Evolutionary conservation across 2,329 filamentous ascomycete genomes (phyloP), one percentile per base, ranked within the genome.

Genomic region (Lasiodiplodia citricola): DNA sequence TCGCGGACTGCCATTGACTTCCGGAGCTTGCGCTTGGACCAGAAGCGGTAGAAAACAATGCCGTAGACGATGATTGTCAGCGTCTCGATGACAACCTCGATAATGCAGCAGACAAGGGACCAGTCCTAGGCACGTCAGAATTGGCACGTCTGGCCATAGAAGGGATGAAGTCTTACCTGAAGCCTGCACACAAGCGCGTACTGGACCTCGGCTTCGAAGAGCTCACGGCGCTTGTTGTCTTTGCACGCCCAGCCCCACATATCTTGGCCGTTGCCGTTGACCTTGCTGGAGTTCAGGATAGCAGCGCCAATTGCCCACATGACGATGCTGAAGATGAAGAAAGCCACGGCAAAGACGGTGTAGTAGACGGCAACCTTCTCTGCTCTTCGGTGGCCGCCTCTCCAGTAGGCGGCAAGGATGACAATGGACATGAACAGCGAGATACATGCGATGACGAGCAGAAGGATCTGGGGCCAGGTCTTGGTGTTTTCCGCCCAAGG

Each of bases 161-260:
- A 8, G 14, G 11, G 25, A 13, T 41, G 25, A 37, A 35, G 31
- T 74, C 86, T 81, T 83, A 91, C 90, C 85, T 92, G 90, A 75
- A 99, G 88, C 75, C 95, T 91, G 84, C 96, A 99, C 73, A 98
- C 87, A 63, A 99, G 90, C 31, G 89, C 89, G 81, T 98, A 99
- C 81, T 96, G 87, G 74, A 99, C 88, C 75, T 96, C 90, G 68
- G 94, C 85, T 70, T 88, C 78, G 79, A 95, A 98, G 66, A 97
- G 83, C 63, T 93, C 82, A 67, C 90, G 84, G 70, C 95, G 90
- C 72, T 90, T 89, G 80, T 97, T 98, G 75, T 97, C 87, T 68
- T 94, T 91, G 80, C 96, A 99, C n/a, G 93, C 89, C 96, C 96
- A 99, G 70, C 95, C 94, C 96, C 96, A 99, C 81, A 99, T 88